Percentiles rank a stretch among this genome's conserved stretches.
Evolutionary conservation across 305 asterid genomes (phyloP).

Genomic region (Solanum hybrid): DNA sequence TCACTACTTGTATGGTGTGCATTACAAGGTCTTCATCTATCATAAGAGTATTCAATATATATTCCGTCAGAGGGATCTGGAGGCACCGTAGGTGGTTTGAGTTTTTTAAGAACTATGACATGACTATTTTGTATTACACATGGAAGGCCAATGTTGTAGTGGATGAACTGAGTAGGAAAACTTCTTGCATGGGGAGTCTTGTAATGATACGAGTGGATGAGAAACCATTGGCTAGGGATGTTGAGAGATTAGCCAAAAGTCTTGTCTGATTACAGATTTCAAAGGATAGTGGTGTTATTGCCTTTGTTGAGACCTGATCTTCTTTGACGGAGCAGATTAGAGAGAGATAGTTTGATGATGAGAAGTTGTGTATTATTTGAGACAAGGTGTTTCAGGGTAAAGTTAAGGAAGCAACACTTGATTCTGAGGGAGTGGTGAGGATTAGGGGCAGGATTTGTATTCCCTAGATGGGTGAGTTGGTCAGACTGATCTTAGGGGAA

Average conservation of each 20-base stretch:
- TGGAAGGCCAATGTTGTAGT: neutral
- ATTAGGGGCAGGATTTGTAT: too few species aligned
- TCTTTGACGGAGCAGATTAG: too few species aligned
- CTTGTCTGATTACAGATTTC: neutral
- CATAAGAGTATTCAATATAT: too few species aligned
- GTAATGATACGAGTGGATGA: neutral
- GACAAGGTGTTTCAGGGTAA: fast-evolving
- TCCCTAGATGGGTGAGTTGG: too few species aligned
- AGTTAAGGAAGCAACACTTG: neutral
- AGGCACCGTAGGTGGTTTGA: neutral
- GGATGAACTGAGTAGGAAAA: neutral
- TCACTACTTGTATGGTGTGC: too few species aligned
- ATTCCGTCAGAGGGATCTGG: neutral
- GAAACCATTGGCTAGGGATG: neutral
- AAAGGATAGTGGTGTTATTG: neutral
- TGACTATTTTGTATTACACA: neutral
- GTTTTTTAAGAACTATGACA: neutral
- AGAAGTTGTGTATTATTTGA: too few species aligned
- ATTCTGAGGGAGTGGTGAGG: too few species aligned
- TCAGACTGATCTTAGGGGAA: too few species aligned
- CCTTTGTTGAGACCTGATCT: too few species aligned
- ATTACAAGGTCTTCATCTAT: too few species aligned
- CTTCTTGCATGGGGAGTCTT: neutral
- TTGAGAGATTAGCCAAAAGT: too few species aligned
- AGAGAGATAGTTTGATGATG: too few species aligned